phyloP scores from a whole-genome alignment of 768 basidiomycete genomes.

The Suillus discolor region DNA sequence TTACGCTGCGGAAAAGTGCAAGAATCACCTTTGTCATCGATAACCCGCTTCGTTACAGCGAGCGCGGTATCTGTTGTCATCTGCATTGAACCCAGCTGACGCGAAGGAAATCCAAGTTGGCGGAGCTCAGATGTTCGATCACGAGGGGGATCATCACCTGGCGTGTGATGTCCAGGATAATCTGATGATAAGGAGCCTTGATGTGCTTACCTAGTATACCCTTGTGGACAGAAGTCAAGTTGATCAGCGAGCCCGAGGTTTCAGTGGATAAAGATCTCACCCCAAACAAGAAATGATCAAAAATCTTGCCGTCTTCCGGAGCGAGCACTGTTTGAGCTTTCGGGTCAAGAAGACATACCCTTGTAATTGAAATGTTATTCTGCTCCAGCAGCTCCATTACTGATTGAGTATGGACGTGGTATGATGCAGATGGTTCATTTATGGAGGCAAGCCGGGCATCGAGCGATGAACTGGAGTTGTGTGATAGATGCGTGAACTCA shows the following conservation, averaged over 20 bases:
- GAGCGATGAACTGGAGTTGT: slow-evolving; percentile 63
- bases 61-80: slow-evolving; percentile 99
- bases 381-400: slow-evolving; percentile 18
- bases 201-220: slow-evolving; percentile 56
- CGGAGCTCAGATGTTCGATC: slow-evolving; percentile 92
- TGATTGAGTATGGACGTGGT: slow-evolving; percentile 28
- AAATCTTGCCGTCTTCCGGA: slow-evolving; percentile 80
- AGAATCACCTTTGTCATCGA: slow-evolving; percentile 58
- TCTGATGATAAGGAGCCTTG: not conserved
- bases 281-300: slow-evolving; percentile 91
- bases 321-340: slow-evolving; percentile 69
- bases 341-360: slow-evolving; percentile 94
- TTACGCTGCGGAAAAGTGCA: too few species aligned
- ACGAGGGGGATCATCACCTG: slow-evolving; percentile 94
- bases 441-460: slow-evolving; percentile 20
- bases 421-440: slow-evolving; percentile 10
- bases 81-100: slow-evolving; percentile 86
- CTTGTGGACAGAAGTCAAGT: slow-evolving; percentile 33
- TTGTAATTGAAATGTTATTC: slow-evolving; percentile 43
- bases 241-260: not conserved
- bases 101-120: slow-evolving; percentile 79
- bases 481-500: slow-evolving; percentile 86
- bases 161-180: slow-evolving; percentile 3
- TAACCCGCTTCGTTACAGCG: slow-evolving; percentile 84
- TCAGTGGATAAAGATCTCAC: slow-evolving; percentile 41